Evolutionary conservation across 129 eudicot species (phyloP), one percentile per base, ranked within the genome.

Genomic region (Daucus carota): DNA sequence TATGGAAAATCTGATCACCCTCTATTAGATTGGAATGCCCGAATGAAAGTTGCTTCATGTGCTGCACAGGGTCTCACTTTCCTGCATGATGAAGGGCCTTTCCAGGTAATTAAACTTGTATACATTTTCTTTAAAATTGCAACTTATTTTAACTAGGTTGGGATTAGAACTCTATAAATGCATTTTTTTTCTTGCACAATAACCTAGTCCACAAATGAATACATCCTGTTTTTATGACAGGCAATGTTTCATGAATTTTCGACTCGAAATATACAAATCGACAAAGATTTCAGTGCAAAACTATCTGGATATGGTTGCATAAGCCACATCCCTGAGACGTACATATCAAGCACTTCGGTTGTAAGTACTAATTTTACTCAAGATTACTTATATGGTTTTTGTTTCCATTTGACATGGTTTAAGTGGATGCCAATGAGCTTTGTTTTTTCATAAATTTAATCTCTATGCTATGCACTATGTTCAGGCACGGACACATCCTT

Each of bases 201-300:
- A 10, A 4, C 8, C 13, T 4, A 43, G 31, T 72, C 46, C 70
- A 43, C 33, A 24, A 22, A 41, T 76, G 50, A 80, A 22, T 48
- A 59, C 15, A 40, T 50, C 59, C 59, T 1, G 11, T 52, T 78
- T 54, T 66, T 16, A 80, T 73, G 70, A 73, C 93, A 94, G 99
- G 99, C 99, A 67, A 91, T 94, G 99, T 94, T 89, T 78, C 92
- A 94, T 73, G 99, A 94, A 77, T 91, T 94, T 81, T 91, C 97
- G 7, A 88, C 99, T 34, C 86, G 88, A 14, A 94, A 94, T 82
- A 91, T 94, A 86, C 99, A 94, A 75, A 89, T 94, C 72, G 97
- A 94, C 77, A 94, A 94, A 83, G 99, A 94, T 84, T 94, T 91
- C 41, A 94, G 96, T 76, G 97, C 99, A 54, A 94, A 94, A 82